A percentile compares a stretch with the other conserved stretches of the same genome.
These are phyloP conservation scores for Aspergillus sp. DNA, from an alignment of 2,329 filamentous ascomycete species.

Conservation along the genomic window DNA sequence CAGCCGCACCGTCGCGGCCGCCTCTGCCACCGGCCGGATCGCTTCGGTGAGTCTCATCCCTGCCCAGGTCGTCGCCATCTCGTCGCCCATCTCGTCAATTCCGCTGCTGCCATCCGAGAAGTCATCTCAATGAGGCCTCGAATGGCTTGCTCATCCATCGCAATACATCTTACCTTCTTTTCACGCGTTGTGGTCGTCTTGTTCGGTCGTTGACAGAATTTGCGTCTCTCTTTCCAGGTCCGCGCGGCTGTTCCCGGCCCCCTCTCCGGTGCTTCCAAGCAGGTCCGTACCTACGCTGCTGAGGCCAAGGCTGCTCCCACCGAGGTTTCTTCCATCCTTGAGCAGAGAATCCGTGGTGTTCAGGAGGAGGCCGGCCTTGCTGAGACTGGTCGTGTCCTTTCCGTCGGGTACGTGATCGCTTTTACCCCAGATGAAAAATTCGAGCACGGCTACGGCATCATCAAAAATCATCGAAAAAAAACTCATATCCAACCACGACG, in stretches of 20 bases:
- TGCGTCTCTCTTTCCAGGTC: constrained; percentile 57
- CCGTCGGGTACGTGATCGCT: constrained; percentile 80
- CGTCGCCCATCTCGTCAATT: constrained; percentile 29
- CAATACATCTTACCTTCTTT: constrained; percentile 22
- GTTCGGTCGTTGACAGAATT: constrained; percentile 52
- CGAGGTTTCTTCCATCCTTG: constrained; percentile 98
- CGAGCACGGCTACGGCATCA: constrained; percentile 27
- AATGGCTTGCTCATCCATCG: constrained; percentile 24
- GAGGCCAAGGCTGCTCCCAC: constrained; percentile 94
- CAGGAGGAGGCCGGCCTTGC: constrained; percentile 94
- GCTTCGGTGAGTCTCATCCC: constrained; percentile 78
- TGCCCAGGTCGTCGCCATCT: constrained; percentile 38
- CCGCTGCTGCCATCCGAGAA: constrained; percentile 33
- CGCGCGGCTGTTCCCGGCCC: constrained; percentile 81
- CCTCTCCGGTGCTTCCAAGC: constrained; percentile 68
- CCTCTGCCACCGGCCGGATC: constrained; percentile 89
- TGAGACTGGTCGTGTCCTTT: constrained; percentile 98
- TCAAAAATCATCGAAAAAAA: constrained; percentile 29
- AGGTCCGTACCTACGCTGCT: constrained; percentile 83
- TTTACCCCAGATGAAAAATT: constrained; percentile 28
- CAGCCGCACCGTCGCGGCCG: constrained; percentile 88
- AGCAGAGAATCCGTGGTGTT: constrained; percentile 98
- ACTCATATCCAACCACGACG: constrained; percentile 15
- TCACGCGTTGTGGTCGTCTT: constrained; percentile 34
- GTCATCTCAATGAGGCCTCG: constrained; percentile 31